Conservation (phyloP, 1,284 basidiomycete species). For the Microstroma glucosiphilum region DNA sequence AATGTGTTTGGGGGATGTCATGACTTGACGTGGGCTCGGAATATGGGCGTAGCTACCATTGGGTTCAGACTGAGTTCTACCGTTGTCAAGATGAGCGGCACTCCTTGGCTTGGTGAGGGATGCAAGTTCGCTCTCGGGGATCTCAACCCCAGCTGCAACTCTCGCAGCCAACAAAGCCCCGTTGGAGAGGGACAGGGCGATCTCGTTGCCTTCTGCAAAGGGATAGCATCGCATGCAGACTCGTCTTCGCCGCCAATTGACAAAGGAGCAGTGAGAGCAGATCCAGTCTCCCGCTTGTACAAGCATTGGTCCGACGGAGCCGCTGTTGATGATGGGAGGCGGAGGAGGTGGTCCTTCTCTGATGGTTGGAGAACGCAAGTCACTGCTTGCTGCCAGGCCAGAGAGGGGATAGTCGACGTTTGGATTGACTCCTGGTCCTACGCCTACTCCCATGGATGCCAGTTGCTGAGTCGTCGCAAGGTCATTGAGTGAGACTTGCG, state of each 20-base stretch:
- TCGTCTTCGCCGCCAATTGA: conserved; percentile 70
- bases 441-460: conserved; percentile 16
- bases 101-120: neutral
- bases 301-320: conserved; percentile 74
- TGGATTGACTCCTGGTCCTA: conserved; percentile 39
- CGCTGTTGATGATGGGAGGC: conserved; percentile 66
- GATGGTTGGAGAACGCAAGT: conserved; percentile 6
- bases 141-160: conserved; percentile 15
- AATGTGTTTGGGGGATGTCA: neutral
- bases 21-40: neutral
- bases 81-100: conserved; percentile 7
- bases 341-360: conserved; percentile 17
- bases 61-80: neutral
- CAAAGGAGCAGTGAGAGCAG: conserved; percentile 60
- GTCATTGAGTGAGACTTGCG: neutral
- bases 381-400: conserved; percentile 12
- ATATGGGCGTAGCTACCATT: neutral
- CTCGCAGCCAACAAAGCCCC: conserved; percentile 16
- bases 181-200: conserved; percentile 13
- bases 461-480: conserved; percentile 14
- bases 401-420: conserved; percentile 17
- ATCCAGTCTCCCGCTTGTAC: conserved; percentile 87
- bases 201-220: conserved; percentile 49
- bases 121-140: no score
- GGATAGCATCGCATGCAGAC: conserved; percentile 82